Conservation (phyloP, 768 basidiomycete species). For the Cyclocybe aegerita region DNA sequence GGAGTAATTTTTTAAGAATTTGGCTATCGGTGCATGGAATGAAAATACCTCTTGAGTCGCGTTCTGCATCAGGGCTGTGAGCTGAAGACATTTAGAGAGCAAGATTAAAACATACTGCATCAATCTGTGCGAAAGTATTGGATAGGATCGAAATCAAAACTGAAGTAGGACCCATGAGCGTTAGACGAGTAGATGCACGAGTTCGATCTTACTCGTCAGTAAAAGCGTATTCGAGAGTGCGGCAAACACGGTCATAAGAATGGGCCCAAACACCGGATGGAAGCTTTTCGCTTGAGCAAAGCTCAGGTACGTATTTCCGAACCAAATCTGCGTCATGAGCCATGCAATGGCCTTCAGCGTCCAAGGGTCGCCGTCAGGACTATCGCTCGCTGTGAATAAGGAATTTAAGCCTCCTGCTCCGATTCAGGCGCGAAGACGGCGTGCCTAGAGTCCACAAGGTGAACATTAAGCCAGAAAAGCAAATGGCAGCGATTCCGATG, state of each 20-base stretch:
- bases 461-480: conserved; percentile 75
- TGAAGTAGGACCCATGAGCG: conserved; percentile 15
- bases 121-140: conserved; percentile 85
- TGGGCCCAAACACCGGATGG: conserved; percentile 71
- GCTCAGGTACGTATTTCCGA: conserved; percentile 70
- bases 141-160: conserved; percentile 89
- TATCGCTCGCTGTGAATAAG: conserved; percentile 26
- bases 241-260: conserved; percentile 79
- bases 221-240: conserved; percentile 78
- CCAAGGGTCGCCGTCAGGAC: conserved; percentile 24
- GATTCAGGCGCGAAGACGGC: background rate
- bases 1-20: conserved; percentile 30
- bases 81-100: conserved; percentile 1
- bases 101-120: conserved; percentile 42
- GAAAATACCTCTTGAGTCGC: conserved; percentile 44
- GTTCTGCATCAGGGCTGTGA: conserved; percentile 27
- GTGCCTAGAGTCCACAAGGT: conserved; percentile 47
- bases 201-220: conserved; percentile 64
- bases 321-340: conserved; percentile 88
- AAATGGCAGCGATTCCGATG: conserved; percentile 71
- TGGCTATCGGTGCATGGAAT: background rate
- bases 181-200: background rate
- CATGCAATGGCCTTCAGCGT: conserved; percentile 62
- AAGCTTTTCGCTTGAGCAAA: conserved; percentile 58
- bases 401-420: background rate